Percentiles rank a stretch among this genome's conserved stretches.
These are phyloP conservation scores for Solanum tarapatanum DNA, from an alignment of 257 asterid genomes.

Conservation along the genomic window DNA sequence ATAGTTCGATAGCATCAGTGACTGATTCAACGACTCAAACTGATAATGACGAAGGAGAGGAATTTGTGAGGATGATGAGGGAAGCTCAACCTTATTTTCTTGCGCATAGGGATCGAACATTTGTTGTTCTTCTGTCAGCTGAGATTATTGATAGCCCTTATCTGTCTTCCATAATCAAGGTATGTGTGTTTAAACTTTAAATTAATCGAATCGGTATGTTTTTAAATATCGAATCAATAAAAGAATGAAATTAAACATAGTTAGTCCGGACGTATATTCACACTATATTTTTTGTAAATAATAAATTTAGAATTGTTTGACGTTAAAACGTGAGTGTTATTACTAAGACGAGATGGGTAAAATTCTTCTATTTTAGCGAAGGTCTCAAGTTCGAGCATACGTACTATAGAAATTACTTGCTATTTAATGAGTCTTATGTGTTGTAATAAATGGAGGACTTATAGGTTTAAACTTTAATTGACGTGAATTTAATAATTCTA, in stretches of 20 bases:
- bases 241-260: not conserved
- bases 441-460: not conserved
- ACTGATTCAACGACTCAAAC: not conserved
- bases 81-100: slow-evolving; percentile 42
- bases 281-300: too few species aligned
- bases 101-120: slow-evolving; percentile 42
- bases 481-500: not conserved
- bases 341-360: not conserved
- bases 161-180: slow-evolving; percentile 37
- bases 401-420: too few species aligned
- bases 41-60: not conserved
- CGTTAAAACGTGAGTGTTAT: too few species aligned
- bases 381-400: not conserved
- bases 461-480: not conserved
- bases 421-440: not conserved
- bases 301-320: too few species aligned
- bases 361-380: not conserved
- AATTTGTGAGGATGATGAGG: slow-evolving; percentile 43
- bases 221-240: rapidly evolving
- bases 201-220: too few species aligned
- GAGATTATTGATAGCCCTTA: slow-evolving; percentile 30
- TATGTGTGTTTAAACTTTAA: not conserved
- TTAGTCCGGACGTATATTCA: too few species aligned
- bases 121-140: slow-evolving; percentile 40
- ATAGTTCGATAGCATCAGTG: not conserved